Evolutionary conservation across 2,329 filamentous ascomycete genomes (phyloP).

Genomic region (Pseudogymnoascus sp.): DNA sequence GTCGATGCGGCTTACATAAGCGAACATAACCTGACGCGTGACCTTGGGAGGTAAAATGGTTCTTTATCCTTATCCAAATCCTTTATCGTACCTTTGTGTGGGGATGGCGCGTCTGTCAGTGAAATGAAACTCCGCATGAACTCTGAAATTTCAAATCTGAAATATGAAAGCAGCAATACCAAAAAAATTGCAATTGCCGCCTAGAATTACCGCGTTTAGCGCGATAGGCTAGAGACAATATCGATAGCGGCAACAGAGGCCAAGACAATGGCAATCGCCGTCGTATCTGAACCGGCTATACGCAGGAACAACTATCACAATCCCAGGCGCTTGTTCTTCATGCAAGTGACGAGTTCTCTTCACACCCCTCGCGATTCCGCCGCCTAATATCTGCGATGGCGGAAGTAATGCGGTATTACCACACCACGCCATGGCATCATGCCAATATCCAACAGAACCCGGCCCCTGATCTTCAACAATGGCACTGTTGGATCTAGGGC

Average conservation of each 20-base stretch:
- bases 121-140: not conserved
- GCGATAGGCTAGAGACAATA: not conserved
- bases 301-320: conserved; percentile 3
- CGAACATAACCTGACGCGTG: not conserved
- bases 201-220: not conserved
- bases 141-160: not conserved
- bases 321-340: not conserved
- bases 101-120: not conserved
- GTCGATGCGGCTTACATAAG: conserved; percentile 4
- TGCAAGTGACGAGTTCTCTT: not conserved
- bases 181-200: not conserved
- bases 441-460: not conserved
- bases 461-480: not conserved
- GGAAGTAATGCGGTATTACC: conserved; percentile 3
- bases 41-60: conserved; percentile 1
- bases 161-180: not conserved
- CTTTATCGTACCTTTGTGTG: not conserved
- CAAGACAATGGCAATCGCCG: not conserved
- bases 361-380: not conserved
- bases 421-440: conserved; percentile 1
- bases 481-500: not conserved
- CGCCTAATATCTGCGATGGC: not conserved
- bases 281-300: not conserved
- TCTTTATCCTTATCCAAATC: not conserved
- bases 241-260: not conserved